phyloP scores from a whole-genome alignment of 2,329 filamentous ascomycete genomes.

The Catunica adiposa region DNA sequence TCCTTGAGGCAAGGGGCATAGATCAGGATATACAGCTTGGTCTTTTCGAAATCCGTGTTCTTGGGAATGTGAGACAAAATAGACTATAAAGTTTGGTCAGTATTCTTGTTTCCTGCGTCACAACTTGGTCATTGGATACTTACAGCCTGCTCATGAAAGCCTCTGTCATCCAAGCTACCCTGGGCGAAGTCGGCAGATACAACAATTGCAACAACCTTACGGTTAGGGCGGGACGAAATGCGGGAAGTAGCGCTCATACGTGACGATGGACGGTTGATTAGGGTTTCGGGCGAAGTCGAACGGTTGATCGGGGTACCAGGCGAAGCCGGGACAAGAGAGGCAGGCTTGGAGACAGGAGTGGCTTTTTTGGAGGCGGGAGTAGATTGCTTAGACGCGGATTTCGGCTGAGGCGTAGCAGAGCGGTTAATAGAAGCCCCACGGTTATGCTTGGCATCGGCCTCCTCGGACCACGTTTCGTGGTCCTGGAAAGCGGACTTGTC shows the following conservation, averaged over 20 bases:
- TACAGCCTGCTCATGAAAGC: conserved; percentile 67
- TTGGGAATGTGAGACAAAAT: conserved; percentile 79
- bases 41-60: conserved; percentile 53
- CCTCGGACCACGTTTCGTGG: conserved; percentile 83
- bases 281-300: neutral
- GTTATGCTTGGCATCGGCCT: conserved; percentile 53
- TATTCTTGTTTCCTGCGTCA: neutral
- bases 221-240: conserved; percentile 17
- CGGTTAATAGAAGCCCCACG: conserved; percentile 17
- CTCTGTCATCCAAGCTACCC: conserved; percentile 41
- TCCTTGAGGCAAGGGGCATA: conserved; percentile 72
- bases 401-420: neutral
- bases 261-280: conserved; percentile 7
- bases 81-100: conserved; percentile 34
- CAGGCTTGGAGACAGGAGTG: neutral
- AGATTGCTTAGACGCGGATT: neutral
- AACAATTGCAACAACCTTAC: conserved; percentile 73
- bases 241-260: conserved; percentile 9
- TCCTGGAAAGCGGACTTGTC: conserved; percentile 67
- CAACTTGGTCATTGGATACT: conserved; percentile 22
- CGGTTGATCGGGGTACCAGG: conserved; percentile 2
- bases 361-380: neutral
- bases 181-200: conserved; percentile 59
- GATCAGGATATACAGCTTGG: conserved; percentile 75
- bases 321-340: too few species aligned